Conservation (phyloP, 2,329 filamentous ascomycete genomes). For the Gyromitra esculenta region DNA sequence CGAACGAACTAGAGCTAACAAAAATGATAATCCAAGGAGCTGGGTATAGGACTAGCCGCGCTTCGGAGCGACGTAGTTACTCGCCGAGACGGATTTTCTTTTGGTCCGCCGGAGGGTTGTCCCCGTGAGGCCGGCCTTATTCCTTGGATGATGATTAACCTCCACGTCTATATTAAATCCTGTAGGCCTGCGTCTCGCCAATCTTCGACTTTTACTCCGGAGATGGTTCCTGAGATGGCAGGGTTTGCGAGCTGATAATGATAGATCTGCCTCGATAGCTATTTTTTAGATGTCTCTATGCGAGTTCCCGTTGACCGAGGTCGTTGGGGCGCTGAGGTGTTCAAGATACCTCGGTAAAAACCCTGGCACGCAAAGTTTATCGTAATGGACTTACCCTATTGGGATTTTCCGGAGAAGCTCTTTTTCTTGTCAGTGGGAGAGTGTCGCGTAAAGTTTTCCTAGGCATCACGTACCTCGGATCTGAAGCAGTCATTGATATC, state of each 20-base stretch:
- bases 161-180: constrained; percentile 19
- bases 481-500: background rate
- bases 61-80: background rate
- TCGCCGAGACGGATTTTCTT: constrained; percentile 5
- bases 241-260: background rate
- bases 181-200: constrained; percentile 2
- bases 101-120: constrained; percentile 16
- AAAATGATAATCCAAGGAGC: constrained; percentile 9
- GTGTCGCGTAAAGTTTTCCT: background rate
- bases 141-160: background rate
- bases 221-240: constrained; percentile 2
- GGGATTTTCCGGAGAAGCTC: constrained; percentile 7
- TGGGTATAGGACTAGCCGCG: constrained; percentile 1
- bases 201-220: constrained; percentile 14
- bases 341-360: constrained; percentile 42
- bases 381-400: constrained; percentile 21
- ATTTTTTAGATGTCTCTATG: constrained; percentile 2
- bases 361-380: background rate
- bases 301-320: constrained; percentile 32
- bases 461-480: background rate
- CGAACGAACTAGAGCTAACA: constrained; percentile 13
- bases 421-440: background rate
- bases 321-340: constrained; percentile 9
- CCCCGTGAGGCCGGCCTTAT: background rate
- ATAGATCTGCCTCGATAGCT: background rate